phyloP scores from a whole-genome alignment of 306 rosid genomes.

The Begonia loranthoides region DNA sequence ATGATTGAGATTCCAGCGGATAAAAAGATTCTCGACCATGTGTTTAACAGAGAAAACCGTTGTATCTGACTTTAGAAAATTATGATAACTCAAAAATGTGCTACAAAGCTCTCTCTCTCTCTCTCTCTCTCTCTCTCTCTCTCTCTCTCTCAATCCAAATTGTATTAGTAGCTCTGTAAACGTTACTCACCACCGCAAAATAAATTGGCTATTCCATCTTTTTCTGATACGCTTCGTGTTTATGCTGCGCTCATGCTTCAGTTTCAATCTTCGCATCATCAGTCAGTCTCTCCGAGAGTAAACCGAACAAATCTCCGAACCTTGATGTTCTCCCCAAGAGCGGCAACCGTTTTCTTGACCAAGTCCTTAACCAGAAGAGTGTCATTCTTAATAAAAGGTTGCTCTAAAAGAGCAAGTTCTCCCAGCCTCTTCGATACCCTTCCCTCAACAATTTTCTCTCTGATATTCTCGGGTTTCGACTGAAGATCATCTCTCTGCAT shows the following conservation, averaged over 20 bases:
- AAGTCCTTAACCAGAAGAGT: slow-evolving; percentile 71
- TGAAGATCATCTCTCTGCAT: slow-evolving; percentile 86
- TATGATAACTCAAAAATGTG: background rate
- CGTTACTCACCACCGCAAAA: background rate
- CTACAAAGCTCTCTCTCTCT: background rate
- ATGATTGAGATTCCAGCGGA: too few species aligned
- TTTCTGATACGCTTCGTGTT: too few species aligned
- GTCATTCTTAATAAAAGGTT: slow-evolving; percentile 86
- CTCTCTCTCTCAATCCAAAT: background rate
- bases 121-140: background rate
- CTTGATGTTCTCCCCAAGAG: slow-evolving; percentile 94
- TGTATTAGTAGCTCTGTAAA: background rate
- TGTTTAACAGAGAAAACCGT: too few species aligned
- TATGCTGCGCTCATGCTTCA: slow-evolving; percentile 16
- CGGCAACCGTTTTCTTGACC: slow-evolving; percentile 92
- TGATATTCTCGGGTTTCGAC: slow-evolving; percentile 82
- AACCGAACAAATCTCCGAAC: slow-evolving; percentile 76
- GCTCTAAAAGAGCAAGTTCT: slow-evolving; percentile 85
- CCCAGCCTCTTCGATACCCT: slow-evolving; percentile 94
- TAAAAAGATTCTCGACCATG: too few species aligned
- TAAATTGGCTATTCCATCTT: background rate
- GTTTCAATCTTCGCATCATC: slow-evolving; percentile 19
- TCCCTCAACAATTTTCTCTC: slow-evolving; percentile 90
- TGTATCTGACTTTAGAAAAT: background rate
- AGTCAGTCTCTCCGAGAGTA: slow-evolving; percentile 61